These are phyloP conservation scores for Mycena pura DNA, from an alignment of 768 basidiomycete genomes.

Conservation along the genomic window DNA sequence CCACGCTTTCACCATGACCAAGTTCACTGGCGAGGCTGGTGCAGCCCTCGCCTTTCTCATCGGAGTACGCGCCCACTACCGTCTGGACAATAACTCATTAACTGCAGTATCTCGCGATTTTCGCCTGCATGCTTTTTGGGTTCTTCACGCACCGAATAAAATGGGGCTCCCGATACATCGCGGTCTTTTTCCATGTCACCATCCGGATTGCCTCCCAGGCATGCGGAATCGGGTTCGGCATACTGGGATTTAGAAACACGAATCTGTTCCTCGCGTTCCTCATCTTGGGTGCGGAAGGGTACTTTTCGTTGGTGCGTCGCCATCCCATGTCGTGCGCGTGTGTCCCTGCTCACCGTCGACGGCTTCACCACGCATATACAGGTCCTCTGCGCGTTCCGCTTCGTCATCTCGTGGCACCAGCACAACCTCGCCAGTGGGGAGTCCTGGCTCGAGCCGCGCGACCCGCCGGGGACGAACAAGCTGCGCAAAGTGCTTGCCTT, in stretches of 20 bases:
- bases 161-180: slow-evolving; percentile 7
- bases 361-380: neutral
- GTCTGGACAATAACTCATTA: neutral
- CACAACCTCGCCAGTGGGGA: slow-evolving; percentile 7
- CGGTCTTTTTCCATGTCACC: slow-evolving; percentile 14
- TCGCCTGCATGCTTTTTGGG: slow-evolving; percentile 3
- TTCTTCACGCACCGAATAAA: slow-evolving; percentile 10
- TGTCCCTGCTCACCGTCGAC: too few species aligned
- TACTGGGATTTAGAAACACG: slow-evolving; percentile 5
- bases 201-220: slow-evolving; percentile 6
- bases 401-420: slow-evolving; percentile 17
- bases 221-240: slow-evolving; percentile 8
- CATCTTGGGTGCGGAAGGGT: slow-evolving; percentile 7
- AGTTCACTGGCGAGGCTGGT: slow-evolving; percentile 9
- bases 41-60: slow-evolving; percentile 10
- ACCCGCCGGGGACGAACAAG: neutral
- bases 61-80: neutral
- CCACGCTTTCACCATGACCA: slow-evolving; percentile 7
- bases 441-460: slow-evolving; percentile 16
- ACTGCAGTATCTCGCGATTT: slow-evolving; percentile 2
- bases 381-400: slow-evolving; percentile 13
- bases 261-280: slow-evolving; percentile 10
- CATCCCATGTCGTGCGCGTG: neutral
- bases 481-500: neutral
- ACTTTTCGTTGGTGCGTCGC: neutral